Base-by-base conservation (phyloP, 1,139 yeast genomes). In the Sugiyamaella grinbergsii region DNA sequence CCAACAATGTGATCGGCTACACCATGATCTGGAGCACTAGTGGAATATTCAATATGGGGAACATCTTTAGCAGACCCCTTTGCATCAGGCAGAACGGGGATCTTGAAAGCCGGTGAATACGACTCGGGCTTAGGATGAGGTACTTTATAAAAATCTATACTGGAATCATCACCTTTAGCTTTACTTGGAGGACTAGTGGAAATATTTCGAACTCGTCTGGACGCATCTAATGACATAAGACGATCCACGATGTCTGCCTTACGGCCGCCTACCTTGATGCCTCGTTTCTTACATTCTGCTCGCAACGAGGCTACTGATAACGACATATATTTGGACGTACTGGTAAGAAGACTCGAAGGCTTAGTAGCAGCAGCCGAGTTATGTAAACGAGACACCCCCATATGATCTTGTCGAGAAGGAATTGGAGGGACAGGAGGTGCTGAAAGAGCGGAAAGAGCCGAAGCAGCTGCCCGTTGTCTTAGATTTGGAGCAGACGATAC, bases 241-340 rank as follows among this genome's bases (percentile, higher is more conserved):
- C 84, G 72, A 52, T 78, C 79, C 36, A 79, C 71, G 18, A 81
- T 65, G 39, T 81, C 83, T 10, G 75, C 63, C 60, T 81, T 82
- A 48, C 73, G 73, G 10, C 87, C 87, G 23, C 78, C 68, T 0
- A 80, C 75, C 57, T 77, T 79, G 53, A 81, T 64, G 0, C 84
- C 84, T 54, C 82, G 74, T 50, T 69, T 70, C 50, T 75, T 75
- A 62, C 85, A 81, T 61, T 81, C 85, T 48, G 64, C 63, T 59
- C 78, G 78, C 55, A 81, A 71, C 1, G 76, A 71, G 48, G 74
- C 73, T 41, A 80, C 67, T 39, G 78, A 76, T 76, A 79, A 72
- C 53, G 64, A 56, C 28, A 64, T 53, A 55, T 63, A 67, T 47
- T 63, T 65, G 11, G 64, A 54, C 28, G 38, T 43, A n/a, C 58